Conservation (phyloP, 805 yeast genomes). For the Candida xiaguanensis region DNA sequence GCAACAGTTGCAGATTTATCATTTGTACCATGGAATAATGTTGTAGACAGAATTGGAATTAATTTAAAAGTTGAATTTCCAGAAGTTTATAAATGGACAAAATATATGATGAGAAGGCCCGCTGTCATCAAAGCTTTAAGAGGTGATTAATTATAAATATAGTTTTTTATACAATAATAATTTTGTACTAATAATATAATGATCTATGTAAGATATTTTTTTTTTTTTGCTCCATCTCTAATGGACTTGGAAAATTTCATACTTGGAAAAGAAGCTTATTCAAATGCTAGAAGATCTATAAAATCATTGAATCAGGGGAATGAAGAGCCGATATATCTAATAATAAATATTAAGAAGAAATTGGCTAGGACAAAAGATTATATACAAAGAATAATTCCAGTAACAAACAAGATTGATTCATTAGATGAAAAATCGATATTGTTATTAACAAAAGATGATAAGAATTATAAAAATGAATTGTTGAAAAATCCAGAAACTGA, state of each 20-base stretch:
- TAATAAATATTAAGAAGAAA: constrained; percentile 29
- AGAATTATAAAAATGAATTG: constrained; percentile 49
- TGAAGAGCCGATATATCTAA: constrained; percentile 22
- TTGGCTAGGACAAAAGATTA: constrained; percentile 31
- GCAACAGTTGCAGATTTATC: constrained; percentile 83
- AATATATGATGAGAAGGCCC: constrained; percentile 92
- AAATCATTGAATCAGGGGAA: constrained; percentile 13
- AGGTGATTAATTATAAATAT: constrained; percentile 44
- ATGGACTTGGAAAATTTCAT: constrained; percentile 10
- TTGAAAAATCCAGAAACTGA: constrained; percentile 53
- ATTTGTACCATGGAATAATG: constrained; percentile 96
- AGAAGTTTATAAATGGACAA: constrained; percentile 95
- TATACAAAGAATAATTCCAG: constrained; percentile 45
- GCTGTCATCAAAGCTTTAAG: constrained; percentile 84
- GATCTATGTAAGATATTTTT: background rate
- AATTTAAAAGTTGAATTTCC: constrained; percentile 85
- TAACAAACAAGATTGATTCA: constrained; percentile 49
- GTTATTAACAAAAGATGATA: constrained; percentile 67
- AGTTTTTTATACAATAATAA: background rate
- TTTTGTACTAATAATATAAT: background rate
- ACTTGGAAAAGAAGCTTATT: constrained; percentile 17
- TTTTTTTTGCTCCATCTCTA: constrained; percentile 3
- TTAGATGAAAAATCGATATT: constrained; percentile 50
- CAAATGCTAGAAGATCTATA: constrained; percentile 14
- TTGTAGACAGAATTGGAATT: constrained; percentile 88